phyloP scores from a whole-genome alignment of 768 basidiomycete genomes.

The Kwoniella europaea region DNA sequence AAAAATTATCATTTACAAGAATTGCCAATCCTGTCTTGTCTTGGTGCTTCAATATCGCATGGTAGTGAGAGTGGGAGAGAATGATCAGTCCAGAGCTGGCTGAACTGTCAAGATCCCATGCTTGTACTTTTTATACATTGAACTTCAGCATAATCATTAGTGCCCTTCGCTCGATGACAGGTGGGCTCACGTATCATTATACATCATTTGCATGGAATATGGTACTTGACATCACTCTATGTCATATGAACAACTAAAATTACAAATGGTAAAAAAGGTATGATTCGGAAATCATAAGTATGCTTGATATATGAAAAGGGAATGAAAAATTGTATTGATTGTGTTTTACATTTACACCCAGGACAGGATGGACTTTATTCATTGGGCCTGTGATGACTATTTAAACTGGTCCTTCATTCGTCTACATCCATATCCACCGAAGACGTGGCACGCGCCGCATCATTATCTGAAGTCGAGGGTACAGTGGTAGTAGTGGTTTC shows the following conservation, averaged over 20 bases:
- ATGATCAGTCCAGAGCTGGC: too few species aligned
- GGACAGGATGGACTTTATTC: too few species aligned
- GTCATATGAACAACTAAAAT: not conserved
- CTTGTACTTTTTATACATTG: too few species aligned
- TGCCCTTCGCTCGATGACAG: not conserved
- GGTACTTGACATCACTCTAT: not conserved
- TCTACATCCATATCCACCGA: not conserved
- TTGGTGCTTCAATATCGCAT: too few species aligned
- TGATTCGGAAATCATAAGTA: not conserved
- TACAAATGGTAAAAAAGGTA: not conserved
- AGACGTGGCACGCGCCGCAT: not conserved
- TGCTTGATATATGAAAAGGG: conserved; percentile 5
- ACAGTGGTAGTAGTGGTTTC: not conserved
- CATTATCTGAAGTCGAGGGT: not conserved
- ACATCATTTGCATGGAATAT: not conserved
- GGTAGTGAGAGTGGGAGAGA: too few species aligned
- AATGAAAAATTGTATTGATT: not conserved
- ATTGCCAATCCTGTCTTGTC: too few species aligned
- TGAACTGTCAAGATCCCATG: too few species aligned
- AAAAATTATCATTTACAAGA: not conserved
- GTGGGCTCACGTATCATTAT: not conserved
- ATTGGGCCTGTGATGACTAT: too few species aligned
- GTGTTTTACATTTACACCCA: not conserved
- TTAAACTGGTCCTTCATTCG: too few species aligned
- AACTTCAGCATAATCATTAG: too few species aligned